phyloP scores from a whole-genome alignment of 805 yeast genomes.

The Maudiozyma barnettii region DNA sequence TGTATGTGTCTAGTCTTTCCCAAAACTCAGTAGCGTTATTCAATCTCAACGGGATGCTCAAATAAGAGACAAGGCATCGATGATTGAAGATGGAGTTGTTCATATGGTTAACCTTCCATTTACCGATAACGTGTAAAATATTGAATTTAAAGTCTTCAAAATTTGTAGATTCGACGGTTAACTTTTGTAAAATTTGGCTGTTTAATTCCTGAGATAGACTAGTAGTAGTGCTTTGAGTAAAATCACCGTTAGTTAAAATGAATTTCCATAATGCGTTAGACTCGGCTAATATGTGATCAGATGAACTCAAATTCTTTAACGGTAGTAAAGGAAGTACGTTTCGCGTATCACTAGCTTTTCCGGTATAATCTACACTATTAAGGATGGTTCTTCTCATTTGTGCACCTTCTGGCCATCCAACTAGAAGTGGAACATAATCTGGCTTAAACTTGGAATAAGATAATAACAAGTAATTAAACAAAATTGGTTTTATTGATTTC shows the following conservation, averaged over 20 bases:
- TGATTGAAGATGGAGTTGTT: conserved; percentile 16
- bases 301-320: conserved; percentile 32
- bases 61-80: conserved; percentile 15
- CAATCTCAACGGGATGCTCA: conserved; percentile 23
- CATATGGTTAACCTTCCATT: conserved; percentile 11
- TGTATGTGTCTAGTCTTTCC: conserved; percentile 18
- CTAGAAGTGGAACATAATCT: conserved; percentile 29
- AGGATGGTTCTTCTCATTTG: conserved; percentile 39
- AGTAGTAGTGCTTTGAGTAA: conserved; percentile 27
- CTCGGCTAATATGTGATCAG: conserved; percentile 52
- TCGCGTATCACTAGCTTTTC: conserved; percentile 17
- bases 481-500: conserved; percentile 28
- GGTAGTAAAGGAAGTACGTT: conserved; percentile 61
- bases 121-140: conserved; percentile 10
- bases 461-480: conserved; percentile 39
- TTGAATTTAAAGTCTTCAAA: conserved; percentile 17
- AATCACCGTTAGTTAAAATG: conserved; percentile 22
- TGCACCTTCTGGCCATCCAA: conserved; percentile 38
- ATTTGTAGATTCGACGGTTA: conserved; percentile 26
- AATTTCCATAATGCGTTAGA: conserved; percentile 62
- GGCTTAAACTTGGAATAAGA: conserved; percentile 38
- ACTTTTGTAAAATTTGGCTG: conserved; percentile 32
- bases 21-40: conserved; percentile 20
- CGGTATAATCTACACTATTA: conserved; percentile 32
- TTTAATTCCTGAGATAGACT: conserved; percentile 30